A percentile compares a stretch with the other conserved stretches of the same genome.
Conservation (phyloP, 257 asterid genomes). For the Perilla frutescens region DNA sequence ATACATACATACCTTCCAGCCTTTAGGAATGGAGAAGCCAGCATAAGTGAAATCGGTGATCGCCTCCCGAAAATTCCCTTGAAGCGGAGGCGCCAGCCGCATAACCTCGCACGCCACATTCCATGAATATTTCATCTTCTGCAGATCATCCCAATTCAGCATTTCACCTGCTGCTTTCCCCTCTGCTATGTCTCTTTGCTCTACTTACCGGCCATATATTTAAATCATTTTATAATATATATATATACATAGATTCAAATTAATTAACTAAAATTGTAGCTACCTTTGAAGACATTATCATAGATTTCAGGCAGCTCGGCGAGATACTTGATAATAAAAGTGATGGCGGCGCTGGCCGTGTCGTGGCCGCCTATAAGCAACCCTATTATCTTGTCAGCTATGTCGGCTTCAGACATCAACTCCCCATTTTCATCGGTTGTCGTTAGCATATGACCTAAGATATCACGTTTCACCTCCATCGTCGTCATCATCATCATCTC, state of each 20-base stretch:
- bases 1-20: conserved; percentile 49
- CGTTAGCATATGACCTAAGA: conserved; percentile 51
- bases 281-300: conserved; percentile 49
- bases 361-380: conserved; percentile 63
- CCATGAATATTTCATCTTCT: conserved; percentile 66
- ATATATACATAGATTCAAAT: too few relatives aligned
- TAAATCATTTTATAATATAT: too few relatives aligned
- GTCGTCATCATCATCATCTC: conserved; percentile 27
- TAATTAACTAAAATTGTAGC: background rate
- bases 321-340: conserved; percentile 51
- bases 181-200: conserved; percentile 55
- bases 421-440: conserved; percentile 47
- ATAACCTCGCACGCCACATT: conserved; percentile 63
- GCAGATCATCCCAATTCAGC: conserved; percentile 62
- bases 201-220: background rate
- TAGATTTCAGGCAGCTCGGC: conserved; percentile 55
- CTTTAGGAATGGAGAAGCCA: conserved; percentile 63
- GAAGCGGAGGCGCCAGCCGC: conserved; percentile 58
- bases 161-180: conserved; percentile 45
- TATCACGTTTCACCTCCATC: conserved; percentile 33
- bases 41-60: conserved; percentile 48
- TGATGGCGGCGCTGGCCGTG: conserved; percentile 59
- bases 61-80: conserved; percentile 64
- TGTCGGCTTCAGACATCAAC: conserved; percentile 46
- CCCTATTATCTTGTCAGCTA: conserved; percentile 57